phyloP scores from a whole-genome alignment of 352 stramenopile genomes.

The Phytophthora podocarpi region DNA sequence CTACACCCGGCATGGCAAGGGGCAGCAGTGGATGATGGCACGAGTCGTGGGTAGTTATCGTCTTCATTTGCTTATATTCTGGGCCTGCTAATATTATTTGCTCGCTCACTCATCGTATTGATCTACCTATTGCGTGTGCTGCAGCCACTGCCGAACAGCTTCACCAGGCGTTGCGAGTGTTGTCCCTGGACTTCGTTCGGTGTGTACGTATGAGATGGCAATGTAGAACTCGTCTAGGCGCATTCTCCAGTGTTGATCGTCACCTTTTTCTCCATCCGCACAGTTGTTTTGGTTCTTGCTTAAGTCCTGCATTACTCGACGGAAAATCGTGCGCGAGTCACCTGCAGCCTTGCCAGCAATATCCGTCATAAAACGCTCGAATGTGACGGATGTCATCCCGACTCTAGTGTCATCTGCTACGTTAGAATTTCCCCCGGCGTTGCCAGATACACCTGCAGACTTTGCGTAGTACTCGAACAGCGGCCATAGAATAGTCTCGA shows the following conservation, averaged over 20 bases:
- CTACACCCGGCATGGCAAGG: background rate
- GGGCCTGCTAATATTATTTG: conserved; percentile 17
- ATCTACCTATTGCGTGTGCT: conserved; percentile 63
- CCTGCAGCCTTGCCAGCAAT: conserved; percentile 45
- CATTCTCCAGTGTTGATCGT: conserved; percentile 38
- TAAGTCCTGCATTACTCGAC: conserved; percentile 46
- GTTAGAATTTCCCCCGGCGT: background rate
- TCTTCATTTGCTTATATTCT: conserved; percentile 24
- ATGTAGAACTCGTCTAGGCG: conserved; percentile 78
- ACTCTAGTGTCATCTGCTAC: conserved; percentile 41
- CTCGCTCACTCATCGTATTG: conserved; percentile 22
- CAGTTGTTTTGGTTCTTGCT: conserved; percentile 9
- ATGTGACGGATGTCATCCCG: conserved; percentile 52
- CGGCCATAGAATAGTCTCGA: conserved; percentile 77
- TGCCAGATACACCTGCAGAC: conserved; percentile 11
- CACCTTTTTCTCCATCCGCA: conserved; percentile 10
- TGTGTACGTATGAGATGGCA: conserved; percentile 63
- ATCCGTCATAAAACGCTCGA: conserved; percentile 71
- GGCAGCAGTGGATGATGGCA: background rate
- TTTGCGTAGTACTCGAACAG: conserved; percentile 81
- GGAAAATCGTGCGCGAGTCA: conserved; percentile 49
- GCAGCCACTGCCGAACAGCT: conserved; percentile 72
- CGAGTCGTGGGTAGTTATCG: conserved; percentile 16
- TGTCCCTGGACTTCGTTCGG: conserved; percentile 36
- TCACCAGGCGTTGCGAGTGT: conserved; percentile 55